These are phyloP conservation scores for Ceratocystis alfenasii DNA, from an alignment of 2,329 filamentous ascomycete species.

Conservation along the genomic window DNA sequence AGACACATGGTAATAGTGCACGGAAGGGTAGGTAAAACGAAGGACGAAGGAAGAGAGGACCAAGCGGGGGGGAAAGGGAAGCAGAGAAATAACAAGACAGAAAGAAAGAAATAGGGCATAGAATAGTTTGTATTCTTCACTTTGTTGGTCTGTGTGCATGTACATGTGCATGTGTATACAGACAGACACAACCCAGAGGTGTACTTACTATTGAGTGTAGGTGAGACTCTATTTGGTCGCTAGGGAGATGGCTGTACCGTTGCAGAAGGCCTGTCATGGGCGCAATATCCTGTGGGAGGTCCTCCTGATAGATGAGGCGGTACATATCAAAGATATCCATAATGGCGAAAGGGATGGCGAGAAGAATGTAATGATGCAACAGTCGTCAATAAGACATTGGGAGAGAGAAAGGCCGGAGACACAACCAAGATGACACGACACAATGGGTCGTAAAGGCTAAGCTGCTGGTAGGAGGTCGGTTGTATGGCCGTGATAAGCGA, in stretches of 20 bases:
- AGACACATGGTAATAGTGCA: neutral
- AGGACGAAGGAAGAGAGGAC: neutral
- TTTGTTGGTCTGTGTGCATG: neutral
- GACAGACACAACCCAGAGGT: neutral
- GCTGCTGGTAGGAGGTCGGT: too few relatives aligned
- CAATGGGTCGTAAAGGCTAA: too few relatives aligned
- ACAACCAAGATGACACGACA: neutral
- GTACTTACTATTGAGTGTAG: constrained; percentile 23
- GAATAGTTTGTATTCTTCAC: neutral
- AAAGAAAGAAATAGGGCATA: neutral
- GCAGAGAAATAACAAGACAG: neutral
- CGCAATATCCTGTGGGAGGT: constrained; percentile 31
- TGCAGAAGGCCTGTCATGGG: constrained; percentile 31
- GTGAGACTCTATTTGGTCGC: constrained; percentile 29
- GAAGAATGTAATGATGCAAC: neutral
- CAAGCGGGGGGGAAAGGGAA: neutral
- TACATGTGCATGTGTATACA: neutral
- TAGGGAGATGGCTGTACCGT: constrained; percentile 32
- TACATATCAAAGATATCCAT: constrained; percentile 24
- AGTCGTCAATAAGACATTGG: neutral
- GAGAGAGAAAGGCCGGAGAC: neutral
- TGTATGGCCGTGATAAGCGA: too few relatives aligned
- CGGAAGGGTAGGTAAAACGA: neutral
- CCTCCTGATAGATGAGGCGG: constrained; percentile 24
- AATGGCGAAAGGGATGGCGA: neutral